A percentile compares a stretch with the other conserved stretches of the same genome.
Conservation (phyloP, 78 protist genomes). For the Speleostelium caveatum region DNA sequence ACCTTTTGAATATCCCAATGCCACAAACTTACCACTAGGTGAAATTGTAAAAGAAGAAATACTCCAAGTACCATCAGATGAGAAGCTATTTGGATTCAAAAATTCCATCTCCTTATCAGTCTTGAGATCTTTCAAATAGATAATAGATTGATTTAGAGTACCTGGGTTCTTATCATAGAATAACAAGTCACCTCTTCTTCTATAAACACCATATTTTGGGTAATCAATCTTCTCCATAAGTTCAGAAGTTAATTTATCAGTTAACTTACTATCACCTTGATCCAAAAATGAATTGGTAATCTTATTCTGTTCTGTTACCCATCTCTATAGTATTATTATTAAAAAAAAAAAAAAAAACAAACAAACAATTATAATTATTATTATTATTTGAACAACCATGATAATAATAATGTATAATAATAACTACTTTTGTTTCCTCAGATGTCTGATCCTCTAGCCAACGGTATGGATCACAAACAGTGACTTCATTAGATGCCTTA, state of each 20-base stretch:
- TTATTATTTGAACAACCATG: no score
- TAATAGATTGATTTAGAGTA: slow-evolving; percentile 50
- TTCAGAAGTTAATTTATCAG: slow-evolving; percentile 1
- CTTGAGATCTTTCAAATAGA: slow-evolving; percentile 22
- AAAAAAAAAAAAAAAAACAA: not conserved
- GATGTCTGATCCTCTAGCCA: slow-evolving; percentile 89
- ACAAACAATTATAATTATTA: not conserved
- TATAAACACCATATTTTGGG: not conserved
- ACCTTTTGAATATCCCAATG: slow-evolving; percentile 56
- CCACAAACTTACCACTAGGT: slow-evolving; percentile 63
- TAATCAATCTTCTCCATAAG: slow-evolving; percentile 12
- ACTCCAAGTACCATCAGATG: slow-evolving; percentile 58
- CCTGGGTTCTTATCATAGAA: slow-evolving; percentile 65
- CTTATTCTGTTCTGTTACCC: slow-evolving; percentile 30
- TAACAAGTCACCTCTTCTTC: slow-evolving; percentile 25
- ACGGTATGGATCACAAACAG: slow-evolving; percentile 84
- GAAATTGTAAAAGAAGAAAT: slow-evolving; percentile 1
- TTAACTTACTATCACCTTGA: not conserved
- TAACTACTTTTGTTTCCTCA: slow-evolving; percentile 69
- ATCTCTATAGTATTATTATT: slow-evolving; percentile 6
- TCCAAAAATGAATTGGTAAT: slow-evolving; percentile 30
- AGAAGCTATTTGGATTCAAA: slow-evolving; percentile 84
- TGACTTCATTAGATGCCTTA: not conserved
- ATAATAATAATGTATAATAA: slow-evolving; percentile 39
- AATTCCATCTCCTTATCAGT: slow-evolving; percentile 27